phyloP scores from a whole-genome alignment of 2,329 filamentous ascomycete genomes.

The Paramyrothecium sp. region DNA sequence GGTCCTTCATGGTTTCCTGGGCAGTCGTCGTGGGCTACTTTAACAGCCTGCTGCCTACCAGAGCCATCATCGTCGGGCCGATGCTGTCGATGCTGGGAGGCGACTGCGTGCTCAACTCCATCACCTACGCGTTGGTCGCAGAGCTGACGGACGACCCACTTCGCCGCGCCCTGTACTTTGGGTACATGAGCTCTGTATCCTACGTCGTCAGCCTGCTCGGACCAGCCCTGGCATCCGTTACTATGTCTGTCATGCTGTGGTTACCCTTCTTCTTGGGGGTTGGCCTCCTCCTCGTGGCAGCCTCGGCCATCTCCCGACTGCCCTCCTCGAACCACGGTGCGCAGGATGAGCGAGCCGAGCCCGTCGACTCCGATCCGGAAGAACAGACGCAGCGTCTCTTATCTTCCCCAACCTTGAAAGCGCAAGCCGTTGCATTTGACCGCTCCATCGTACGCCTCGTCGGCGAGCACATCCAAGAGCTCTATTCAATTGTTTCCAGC shows the following conservation, averaged over 20 bases:
- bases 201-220: conserved; percentile 46
- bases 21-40: conserved; percentile 17
- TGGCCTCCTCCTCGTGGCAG: conserved; percentile 11
- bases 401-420: conserved; percentile 36
- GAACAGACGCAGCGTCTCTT: conserved; percentile 35
- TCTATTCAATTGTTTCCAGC: conserved; percentile 30
- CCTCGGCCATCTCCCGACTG: conserved; percentile 12
- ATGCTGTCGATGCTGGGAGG: conserved; percentile 44
- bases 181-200: conserved; percentile 47
- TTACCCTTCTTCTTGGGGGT: conserved; percentile 35
- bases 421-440: conserved; percentile 20
- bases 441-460: conserved; percentile 13
- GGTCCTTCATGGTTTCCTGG: conserved; percentile 20
- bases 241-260: conserved; percentile 42
- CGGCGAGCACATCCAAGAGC: conserved; percentile 16
- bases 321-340: conserved; percentile 1
- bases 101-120: conserved; percentile 50
- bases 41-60: conserved; percentile 14
- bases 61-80: conserved; percentile 36
- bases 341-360: not conserved
- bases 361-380: conserved; percentile 14
- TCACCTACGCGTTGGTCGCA: conserved; percentile 44
- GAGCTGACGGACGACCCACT: conserved; percentile 41
- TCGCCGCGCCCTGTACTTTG: conserved; percentile 47
- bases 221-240: conserved; percentile 42